These are phyloP conservation scores for Xylaria grammica DNA, from an alignment of 495 filamentous ascomycete genomes.

Conservation along the genomic window DNA sequence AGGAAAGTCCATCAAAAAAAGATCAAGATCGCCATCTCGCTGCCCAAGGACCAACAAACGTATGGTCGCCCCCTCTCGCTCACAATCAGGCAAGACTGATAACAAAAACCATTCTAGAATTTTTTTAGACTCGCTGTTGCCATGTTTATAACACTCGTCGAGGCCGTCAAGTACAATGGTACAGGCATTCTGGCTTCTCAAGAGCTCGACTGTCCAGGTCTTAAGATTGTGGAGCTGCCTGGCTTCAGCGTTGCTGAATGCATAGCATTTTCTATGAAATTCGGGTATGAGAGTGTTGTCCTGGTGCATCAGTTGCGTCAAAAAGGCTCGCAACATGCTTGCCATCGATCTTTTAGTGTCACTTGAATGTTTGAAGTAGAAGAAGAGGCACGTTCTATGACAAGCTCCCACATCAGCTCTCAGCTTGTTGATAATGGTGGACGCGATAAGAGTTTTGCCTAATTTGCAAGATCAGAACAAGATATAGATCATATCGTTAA, in stretches of 20 bases:
- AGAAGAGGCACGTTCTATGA: not conserved
- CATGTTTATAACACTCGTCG: constrained; percentile 14
- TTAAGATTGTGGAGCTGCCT: not conserved
- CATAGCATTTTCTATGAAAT: not conserved
- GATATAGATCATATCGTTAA: not conserved
- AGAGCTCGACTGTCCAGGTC: not conserved
- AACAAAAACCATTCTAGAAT: constrained; percentile 16
- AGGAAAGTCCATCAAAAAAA: not conserved
- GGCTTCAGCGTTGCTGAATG: not conserved
- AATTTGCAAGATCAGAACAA: not conserved
- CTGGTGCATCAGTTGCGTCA: constrained; percentile 12
- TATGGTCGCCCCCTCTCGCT: not conserved
- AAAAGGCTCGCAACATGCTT: constrained; percentile 12
- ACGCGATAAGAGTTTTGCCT: constrained; percentile 16
- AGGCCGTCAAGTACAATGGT: constrained; percentile 18
- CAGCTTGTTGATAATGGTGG: constrained; percentile 7
- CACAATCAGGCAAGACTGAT: not conserved
- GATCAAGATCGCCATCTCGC: constrained; percentile 17
- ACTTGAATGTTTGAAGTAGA: constrained; percentile 19
- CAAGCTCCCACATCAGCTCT: not conserved
- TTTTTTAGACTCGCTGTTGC: not conserved
- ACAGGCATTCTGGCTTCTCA: not conserved
- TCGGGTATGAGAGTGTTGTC: not conserved
- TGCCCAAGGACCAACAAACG: constrained; percentile 17
- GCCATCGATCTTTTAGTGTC: not conserved